A percentile compares a stretch with the other conserved stretches of the same genome.
These are phyloP conservation scores for Tetrapisispora namnaoensis DNA, from an alignment of 805 yeast genomes.

Conservation along the genomic window DNA sequence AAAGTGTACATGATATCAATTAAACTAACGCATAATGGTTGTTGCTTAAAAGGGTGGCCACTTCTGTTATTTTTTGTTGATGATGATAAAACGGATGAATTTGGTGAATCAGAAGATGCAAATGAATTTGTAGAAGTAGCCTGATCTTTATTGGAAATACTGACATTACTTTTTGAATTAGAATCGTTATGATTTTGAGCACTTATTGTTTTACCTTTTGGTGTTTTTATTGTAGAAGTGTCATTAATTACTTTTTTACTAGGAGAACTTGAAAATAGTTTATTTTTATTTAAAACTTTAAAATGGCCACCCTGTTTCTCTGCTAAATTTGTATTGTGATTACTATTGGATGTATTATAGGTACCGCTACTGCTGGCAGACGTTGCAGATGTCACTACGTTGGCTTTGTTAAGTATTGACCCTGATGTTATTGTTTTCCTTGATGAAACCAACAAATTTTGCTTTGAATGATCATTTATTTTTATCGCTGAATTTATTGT, in stretches of 20 bases:
- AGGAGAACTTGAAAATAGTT: conserved; percentile 1
- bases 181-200: background rate
- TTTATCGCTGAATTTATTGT: background rate
- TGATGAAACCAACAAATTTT: background rate
- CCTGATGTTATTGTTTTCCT: conserved; percentile 6
- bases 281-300: conserved; percentile 1
- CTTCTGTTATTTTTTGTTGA: background rate
- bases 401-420: conserved; percentile 11
- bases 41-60: background rate
- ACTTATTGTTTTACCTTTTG: background rate
- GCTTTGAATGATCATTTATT: background rate
- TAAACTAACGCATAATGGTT: background rate
- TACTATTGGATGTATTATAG: too few relatives aligned
- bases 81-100: background rate
- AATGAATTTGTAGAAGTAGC: background rate
- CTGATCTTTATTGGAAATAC: background rate
- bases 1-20: conserved; percentile 12
- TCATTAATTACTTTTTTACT: background rate
- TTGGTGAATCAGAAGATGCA: background rate
- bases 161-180: background rate
- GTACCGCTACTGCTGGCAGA: background rate
- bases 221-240: background rate
- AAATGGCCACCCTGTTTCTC: background rate
- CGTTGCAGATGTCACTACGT: conserved; percentile 11
- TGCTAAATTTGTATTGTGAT: conserved; percentile 3